A percentile compares a stretch with the other conserved stretches of the same genome.
phyloP scores from a whole-genome alignment of 2,329 filamentous ascomycete genomes.

The Cladosporium sp. region DNA sequence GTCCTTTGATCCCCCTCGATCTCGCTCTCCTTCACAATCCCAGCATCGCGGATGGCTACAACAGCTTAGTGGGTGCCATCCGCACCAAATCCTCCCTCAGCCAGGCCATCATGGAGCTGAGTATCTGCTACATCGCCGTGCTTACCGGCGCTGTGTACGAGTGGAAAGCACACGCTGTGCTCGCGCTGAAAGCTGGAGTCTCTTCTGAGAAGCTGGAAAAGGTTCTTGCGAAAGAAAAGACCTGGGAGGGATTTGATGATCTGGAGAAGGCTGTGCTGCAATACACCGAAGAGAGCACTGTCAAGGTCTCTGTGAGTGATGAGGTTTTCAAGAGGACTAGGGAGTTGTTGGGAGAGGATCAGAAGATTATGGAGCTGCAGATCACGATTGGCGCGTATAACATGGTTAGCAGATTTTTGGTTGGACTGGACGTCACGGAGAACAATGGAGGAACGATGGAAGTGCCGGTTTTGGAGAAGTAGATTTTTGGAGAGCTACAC shows the following conservation, averaged over 20 bases:
- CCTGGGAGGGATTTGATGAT: constrained; percentile 30
- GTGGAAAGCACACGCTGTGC: constrained; percentile 39
- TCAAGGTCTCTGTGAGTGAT: constrained; percentile 35
- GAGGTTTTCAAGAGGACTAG: constrained; percentile 36
- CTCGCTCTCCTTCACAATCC: constrained; percentile 74
- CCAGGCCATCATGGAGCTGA: constrained; percentile 37
- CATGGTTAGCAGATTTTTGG: constrained; percentile 43
- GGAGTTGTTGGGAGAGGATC: constrained; percentile 34
- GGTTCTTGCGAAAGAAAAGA: constrained; percentile 29
- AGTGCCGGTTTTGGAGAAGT: constrained; percentile 31
- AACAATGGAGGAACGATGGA: constrained; percentile 40
- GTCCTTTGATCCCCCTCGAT: constrained; percentile 74
- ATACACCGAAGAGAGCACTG: constrained; percentile 40
- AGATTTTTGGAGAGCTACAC: not conserved
- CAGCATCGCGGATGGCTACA: constrained; percentile 74
- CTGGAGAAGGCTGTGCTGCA: constrained; percentile 38
- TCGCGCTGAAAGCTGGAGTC: constrained; percentile 38
- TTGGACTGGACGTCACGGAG: constrained; percentile 43
- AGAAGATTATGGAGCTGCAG: constrained; percentile 40
- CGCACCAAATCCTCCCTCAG: constrained; percentile 39
- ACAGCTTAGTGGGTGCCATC: constrained; percentile 62
- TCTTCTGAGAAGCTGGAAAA: constrained; percentile 31
- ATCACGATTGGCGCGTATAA: constrained; percentile 43
- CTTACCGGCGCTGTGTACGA: constrained; percentile 41
- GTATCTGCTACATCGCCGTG: constrained; percentile 42